phyloP scores from a whole-genome alignment of 768 basidiomycete species.

The Suillus brevipes region DNA sequence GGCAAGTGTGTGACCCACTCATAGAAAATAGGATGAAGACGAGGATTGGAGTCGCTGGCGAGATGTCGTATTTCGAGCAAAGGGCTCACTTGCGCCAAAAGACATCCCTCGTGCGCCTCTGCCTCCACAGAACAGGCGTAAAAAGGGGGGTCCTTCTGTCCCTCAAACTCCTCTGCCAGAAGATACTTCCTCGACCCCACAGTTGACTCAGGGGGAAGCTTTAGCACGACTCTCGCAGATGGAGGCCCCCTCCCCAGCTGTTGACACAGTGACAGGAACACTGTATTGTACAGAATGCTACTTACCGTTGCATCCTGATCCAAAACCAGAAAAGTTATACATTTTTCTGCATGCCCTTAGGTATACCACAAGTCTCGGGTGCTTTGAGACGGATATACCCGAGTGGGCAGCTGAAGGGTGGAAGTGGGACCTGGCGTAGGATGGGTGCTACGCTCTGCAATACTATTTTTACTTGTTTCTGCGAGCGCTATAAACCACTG shows the following conservation, averaged over 20 bases:
- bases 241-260: conserved; percentile 25
- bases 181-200: conserved; percentile 21
- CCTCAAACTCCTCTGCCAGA: neutral
- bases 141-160: conserved; percentile 46
- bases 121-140: conserved; percentile 61
- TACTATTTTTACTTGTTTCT: conserved; percentile 40
- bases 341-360: conserved; percentile 93
- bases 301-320: conserved; percentile 90
- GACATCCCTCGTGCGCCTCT: conserved; percentile 37
- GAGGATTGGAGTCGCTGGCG: conserved; percentile 91
- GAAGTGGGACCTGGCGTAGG: conserved; percentile 55
- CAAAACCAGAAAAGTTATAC: conserved; percentile 86
- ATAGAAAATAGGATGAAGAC: conserved; percentile 62
- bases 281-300: conserved; percentile 90
- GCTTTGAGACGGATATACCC: conserved; percentile 84
- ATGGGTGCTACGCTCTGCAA: neutral
- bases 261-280: conserved; percentile 43
- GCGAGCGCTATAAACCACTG: conserved; percentile 47
- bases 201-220: conserved; percentile 52
- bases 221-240: conserved; percentile 34
- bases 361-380: conserved; percentile 81
- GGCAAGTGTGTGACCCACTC: neutral
- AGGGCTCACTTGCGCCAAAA: conserved; percentile 51
- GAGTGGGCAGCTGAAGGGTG: conserved; percentile 82
- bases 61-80: conserved; percentile 79